A percentile compares a stretch with the other conserved stretches of the same genome.
These are phyloP conservation scores for Corynespora cassiicola DNA, from an alignment of 2,329 filamentous ascomycete genomes.

Conservation along the genomic window DNA sequence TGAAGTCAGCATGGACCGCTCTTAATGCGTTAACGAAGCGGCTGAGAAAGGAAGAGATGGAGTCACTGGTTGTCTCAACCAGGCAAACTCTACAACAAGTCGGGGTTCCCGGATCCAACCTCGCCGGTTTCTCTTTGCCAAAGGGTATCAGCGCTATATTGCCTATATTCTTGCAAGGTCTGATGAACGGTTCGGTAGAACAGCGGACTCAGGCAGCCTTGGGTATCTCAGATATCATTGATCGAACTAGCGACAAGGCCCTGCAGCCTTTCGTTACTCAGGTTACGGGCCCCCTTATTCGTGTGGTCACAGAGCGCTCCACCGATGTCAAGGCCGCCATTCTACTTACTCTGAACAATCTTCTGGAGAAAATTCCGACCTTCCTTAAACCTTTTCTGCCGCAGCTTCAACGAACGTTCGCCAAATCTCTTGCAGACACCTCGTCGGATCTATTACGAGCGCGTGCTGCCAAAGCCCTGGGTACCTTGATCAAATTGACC, in stretches of 20 bases:
- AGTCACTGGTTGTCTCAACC: constrained; percentile 84
- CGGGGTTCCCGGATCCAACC: constrained; percentile 81
- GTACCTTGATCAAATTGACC: constrained; percentile 93
- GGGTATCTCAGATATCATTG: constrained; percentile 94
- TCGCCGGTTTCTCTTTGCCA: constrained; percentile 86
- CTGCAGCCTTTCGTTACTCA: constrained; percentile 96
- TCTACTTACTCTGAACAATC: constrained; percentile 89
- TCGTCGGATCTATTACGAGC: constrained; percentile 87
- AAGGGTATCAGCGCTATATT: constrained; percentile 97
- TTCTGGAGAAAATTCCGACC: constrained; percentile 94
- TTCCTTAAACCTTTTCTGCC: constrained; percentile 97
- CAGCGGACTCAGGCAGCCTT: constrained; percentile 91
- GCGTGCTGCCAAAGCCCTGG: constrained; percentile 90
- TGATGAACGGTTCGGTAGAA: constrained; percentile 94
- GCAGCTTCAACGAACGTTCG: constrained; percentile 95
- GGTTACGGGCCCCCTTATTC: constrained; percentile 95
- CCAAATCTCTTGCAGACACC: constrained; percentile 91
- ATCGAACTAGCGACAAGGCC: constrained; percentile 85
- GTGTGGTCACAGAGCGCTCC: constrained; percentile 95
- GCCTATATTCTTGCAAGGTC: constrained; percentile 95
- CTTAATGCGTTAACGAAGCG: constrained; percentile 86
- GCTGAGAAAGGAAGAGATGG: constrained; percentile 97
- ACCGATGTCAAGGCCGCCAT: constrained; percentile 97
- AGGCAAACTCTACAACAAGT: constrained; percentile 86
- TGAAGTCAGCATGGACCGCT: constrained; percentile 88